Base-by-base conservation (phyloP, 2,329 filamentous ascomycete species). In the Aspergillus felis region DNA sequence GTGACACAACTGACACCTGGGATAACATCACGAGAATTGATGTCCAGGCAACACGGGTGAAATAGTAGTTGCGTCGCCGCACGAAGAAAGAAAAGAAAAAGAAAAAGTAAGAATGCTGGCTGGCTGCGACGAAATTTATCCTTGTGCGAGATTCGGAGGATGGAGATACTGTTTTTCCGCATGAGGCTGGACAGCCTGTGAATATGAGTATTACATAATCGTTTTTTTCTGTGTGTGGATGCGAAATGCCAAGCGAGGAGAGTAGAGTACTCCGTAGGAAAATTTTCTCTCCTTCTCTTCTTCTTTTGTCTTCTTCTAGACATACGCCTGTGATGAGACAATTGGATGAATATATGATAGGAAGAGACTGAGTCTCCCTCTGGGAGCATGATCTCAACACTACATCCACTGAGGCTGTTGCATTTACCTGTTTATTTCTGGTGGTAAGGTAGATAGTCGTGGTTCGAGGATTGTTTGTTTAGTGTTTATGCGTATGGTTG, bases 11-110 rank as follows among this genome's bases (percentile, higher is more conserved):
- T 86, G 89, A 92, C 89, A 87, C 88, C 86, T 86, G 78, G 76
- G 68, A 58, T 71, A 73, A 78, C 80, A 82, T 77, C 75, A 80
- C 61, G 73, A 63, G 69, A 72, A 69, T 79, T 80, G 73, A 77
- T 78, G 87, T 81, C 81, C 84, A 87, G 89, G 88, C 88, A 92
- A 92, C 87, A 90, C 86, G 88, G 88, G 85, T 83, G 84, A 84
- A 79, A 80, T 82, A 78, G 73, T 77, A 78, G 83, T 87, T 82
- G 85, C 87, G 85, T 86, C 86, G 88, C 89, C 88, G 88, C 89
- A 92, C 87, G 81, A 90, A 82, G 85, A 83, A 82, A 78, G 79
- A 81, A 84, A 84, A 78, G 71, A 75, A 69, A 77, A 77, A 78
- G 74, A 75, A 71, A 64, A 57, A 24, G 17, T 14, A 53, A 62